A percentile compares a stretch with the other conserved stretches of the same genome.
These are phyloP conservation scores for Malassezia vespertilionis DNA, from an alignment of 1,284 basidiomycete species.

Conservation along the genomic window DNA sequence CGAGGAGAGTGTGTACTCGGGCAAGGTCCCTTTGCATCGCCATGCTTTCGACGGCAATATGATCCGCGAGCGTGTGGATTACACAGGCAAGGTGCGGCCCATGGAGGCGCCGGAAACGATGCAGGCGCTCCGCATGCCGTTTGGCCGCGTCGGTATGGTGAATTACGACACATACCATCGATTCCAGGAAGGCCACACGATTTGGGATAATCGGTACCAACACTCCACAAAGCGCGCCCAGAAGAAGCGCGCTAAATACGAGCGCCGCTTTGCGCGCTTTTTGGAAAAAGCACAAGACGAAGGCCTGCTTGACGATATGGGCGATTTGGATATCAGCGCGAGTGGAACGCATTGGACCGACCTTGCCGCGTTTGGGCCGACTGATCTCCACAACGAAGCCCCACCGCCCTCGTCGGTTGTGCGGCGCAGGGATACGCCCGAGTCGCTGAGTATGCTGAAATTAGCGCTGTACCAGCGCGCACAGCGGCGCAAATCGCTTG, in stretches of 20 bases:
- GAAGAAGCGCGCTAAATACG: conserved; percentile 15
- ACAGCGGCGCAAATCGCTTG: conserved; percentile 5
- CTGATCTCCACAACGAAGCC: conserved; percentile 20
- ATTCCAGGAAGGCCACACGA: conserved; percentile 27
- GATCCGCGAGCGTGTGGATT: conserved; percentile 78
- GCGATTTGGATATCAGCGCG: conserved; percentile 1
- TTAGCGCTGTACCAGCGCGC: conserved; percentile 15
- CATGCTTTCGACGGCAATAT: conserved; percentile 50
- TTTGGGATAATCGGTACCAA: conserved; percentile 29
- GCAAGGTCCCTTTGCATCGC: conserved; percentile 38
- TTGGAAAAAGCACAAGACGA: conserved; percentile 18
- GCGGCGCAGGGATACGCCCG: conserved; percentile 23
- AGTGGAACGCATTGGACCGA: conserved; percentile 16
- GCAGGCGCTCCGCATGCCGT: conserved; percentile 56
- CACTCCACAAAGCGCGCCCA: conserved; percentile 14
- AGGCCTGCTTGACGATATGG: conserved; percentile 18
- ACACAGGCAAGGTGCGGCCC: conserved; percentile 63
- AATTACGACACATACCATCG: conserved; percentile 33
- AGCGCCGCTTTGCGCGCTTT: conserved; percentile 11
- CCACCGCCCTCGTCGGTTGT: conserved; percentile 27
- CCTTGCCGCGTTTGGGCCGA: conserved; percentile 19
- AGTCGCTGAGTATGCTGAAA: conserved; percentile 11
- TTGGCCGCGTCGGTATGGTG: conserved; percentile 54
- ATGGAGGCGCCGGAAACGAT: conserved; percentile 65
- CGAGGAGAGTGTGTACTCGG: conserved; percentile 31